Evolutionary conservation across 257 asterid species (phyloP).

Genomic region (Plantago major): DNA sequence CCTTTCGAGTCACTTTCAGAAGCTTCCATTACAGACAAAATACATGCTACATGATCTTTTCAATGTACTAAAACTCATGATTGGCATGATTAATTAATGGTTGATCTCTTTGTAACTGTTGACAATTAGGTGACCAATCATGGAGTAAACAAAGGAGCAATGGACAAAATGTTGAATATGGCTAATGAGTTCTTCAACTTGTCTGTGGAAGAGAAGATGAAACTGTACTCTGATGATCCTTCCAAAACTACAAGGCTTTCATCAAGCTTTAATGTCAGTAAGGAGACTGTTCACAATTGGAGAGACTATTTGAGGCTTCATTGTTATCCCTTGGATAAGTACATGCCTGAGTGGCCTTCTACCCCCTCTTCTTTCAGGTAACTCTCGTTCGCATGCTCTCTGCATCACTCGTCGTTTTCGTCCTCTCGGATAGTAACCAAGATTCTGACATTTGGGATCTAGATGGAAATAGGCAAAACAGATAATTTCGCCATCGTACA

Average conservation of each 20-base stretch:
- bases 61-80: no score
- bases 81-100: no score
- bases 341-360: slow-evolving; percentile 60
- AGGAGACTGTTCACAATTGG: slow-evolving; percentile 59
- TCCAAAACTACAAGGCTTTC: slow-evolving; percentile 50
- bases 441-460: no score
- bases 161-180: slow-evolving; percentile 27
- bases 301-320: slow-evolving; percentile 60
- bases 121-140: slow-evolving; percentile 64
- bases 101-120: no score
- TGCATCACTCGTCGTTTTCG: no score
- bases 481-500: no score
- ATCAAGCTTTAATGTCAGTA: slow-evolving; percentile 52
- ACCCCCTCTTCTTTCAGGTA: slow-evolving; percentile 49
- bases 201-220: slow-evolving; percentile 56
- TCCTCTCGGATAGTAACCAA: no score
- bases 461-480: no score
- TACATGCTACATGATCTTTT: no score
- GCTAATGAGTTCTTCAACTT: slow-evolving; percentile 48
- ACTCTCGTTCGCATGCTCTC: no score
- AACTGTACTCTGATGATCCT: slow-evolving; percentile 54
- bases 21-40: no score
- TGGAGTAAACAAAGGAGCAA: slow-evolving; percentile 33
- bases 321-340: slow-evolving; percentile 52
- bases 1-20: no score